Evolutionary conservation across 352 stramenopile genomes (phyloP).

Genomic region (Peronospora farinosa): DNA sequence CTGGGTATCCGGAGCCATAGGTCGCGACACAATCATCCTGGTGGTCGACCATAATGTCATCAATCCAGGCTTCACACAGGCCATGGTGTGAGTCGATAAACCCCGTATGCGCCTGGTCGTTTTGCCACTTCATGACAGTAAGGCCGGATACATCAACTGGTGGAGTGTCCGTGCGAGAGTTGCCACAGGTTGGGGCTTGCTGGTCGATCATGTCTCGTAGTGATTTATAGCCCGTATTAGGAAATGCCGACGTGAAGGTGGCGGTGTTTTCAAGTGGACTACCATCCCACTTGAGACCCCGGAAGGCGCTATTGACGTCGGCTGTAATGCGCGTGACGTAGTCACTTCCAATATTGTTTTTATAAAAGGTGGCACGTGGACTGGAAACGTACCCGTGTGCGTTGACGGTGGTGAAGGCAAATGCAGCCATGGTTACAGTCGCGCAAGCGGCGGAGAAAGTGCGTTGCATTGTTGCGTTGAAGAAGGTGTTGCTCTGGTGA

Average conservation of each 20-base stretch:
- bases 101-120: conserved; percentile 35
- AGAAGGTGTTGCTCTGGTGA: conserved; percentile 3
- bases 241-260: conserved; percentile 28
- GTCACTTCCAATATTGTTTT: not conserved
- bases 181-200: conserved; percentile 22
- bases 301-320: conserved; percentile 17
- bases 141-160: conserved; percentile 32
- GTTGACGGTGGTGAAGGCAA: conserved; percentile 14
- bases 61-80: conserved; percentile 47
- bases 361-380: not conserved
- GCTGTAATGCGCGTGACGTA: not conserved
- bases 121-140: conserved; percentile 42
- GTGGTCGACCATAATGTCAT: conserved; percentile 31
- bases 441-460: conserved; percentile 2
- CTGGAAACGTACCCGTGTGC: not conserved
- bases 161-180: conserved; percentile 8
- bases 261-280: conserved; percentile 23
- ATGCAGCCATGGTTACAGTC: conserved; percentile 1
- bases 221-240: conserved; percentile 28
- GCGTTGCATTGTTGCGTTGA: conserved; percentile 14
- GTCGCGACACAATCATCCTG: conserved; percentile 35
- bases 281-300: conserved; percentile 27
- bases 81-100: conserved; percentile 42
- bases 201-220: conserved; percentile 35
- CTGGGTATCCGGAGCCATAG: conserved; percentile 34